These are phyloP conservation scores for Paralagenidium karlingii DNA, from an alignment of 352 stramenopile species.

Conservation along the genomic window DNA sequence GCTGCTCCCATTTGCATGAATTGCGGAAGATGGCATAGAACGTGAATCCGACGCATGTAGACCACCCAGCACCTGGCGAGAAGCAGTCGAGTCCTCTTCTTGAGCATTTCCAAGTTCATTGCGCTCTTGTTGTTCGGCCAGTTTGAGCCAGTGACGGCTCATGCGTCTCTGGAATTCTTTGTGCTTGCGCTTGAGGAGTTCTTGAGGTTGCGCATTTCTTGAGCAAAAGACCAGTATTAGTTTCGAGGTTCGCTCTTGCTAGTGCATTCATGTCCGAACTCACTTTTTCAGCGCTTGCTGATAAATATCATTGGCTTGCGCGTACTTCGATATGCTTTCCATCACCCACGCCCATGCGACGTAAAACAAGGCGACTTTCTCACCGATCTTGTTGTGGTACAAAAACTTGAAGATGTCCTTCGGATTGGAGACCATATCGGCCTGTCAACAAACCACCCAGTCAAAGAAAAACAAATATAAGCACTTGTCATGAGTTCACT, in stretches of 20 bases:
- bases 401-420: slow-evolving; percentile 9
- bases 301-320: slow-evolving; percentile 7
- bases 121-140: slow-evolving; percentile 1
- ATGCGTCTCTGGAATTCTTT: slow-evolving; percentile 4
- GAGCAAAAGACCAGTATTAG: not conserved
- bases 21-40: no score
- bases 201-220: slow-evolving; percentile 7
- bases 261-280: not conserved
- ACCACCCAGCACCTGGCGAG: no score
- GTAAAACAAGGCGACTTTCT: slow-evolving; percentile 10
- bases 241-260: not conserved
- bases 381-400: slow-evolving; percentile 10
- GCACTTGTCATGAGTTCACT: not conserved
- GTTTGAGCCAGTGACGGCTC: slow-evolving; percentile 2
- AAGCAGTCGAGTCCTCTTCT: no score
- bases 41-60: no score
- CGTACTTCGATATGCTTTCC: slow-evolving; percentile 3
- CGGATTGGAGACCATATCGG: slow-evolving; percentile 5
- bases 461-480: not conserved
- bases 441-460: slow-evolving; percentile 1
- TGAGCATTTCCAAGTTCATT: not conserved
- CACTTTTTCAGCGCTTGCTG: slow-evolving; percentile 5
- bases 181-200: slow-evolving; percentile 4
- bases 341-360: slow-evolving; percentile 6
- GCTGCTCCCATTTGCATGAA: no score